phyloP scores from a whole-genome alignment of 2,329 filamentous ascomycete genomes.

The Exophiala lecanii-corni region DNA sequence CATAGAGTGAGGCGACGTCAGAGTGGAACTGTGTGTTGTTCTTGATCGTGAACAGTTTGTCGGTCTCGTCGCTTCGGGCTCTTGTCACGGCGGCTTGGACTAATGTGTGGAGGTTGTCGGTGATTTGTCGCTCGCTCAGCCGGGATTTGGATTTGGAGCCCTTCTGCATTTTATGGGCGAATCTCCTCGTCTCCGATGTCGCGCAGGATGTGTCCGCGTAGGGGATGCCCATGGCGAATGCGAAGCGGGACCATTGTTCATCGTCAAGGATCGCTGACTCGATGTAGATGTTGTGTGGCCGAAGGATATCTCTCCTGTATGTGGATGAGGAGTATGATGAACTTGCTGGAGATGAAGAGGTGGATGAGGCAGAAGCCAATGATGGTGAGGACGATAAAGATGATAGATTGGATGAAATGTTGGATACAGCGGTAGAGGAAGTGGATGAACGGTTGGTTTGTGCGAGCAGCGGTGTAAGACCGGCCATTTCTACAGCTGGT shows the following conservation, averaged over 20 bases:
- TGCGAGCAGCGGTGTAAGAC: background rate
- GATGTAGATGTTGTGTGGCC: slow-evolving; percentile 14
- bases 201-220: slow-evolving; percentile 7
- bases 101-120: slow-evolving; percentile 11
- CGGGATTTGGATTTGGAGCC: background rate
- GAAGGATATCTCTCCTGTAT: slow-evolving; percentile 9
- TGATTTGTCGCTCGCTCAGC: slow-evolving; percentile 6
- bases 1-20: slow-evolving; percentile 14
- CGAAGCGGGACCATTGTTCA: slow-evolving; percentile 14
- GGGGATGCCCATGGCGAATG: slow-evolving; percentile 17
- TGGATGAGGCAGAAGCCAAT: background rate
- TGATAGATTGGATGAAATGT: background rate
- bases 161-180: slow-evolving; percentile 14
- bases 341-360: background rate
- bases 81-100: slow-evolving; percentile 9
- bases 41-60: slow-evolving; percentile 10
- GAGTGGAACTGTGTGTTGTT: slow-evolving; percentile 9
- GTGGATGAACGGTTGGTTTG: background rate
- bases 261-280: slow-evolving; percentile 8
- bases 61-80: background rate
- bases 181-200: slow-evolving; percentile 13
- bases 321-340: slow-evolving; percentile 9
- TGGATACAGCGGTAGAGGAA: background rate
- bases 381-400: background rate
- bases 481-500: background rate